Base-by-base conservation (phyloP, 192 early-diverging fungal species). In the Entrophospora sp. region DNA sequence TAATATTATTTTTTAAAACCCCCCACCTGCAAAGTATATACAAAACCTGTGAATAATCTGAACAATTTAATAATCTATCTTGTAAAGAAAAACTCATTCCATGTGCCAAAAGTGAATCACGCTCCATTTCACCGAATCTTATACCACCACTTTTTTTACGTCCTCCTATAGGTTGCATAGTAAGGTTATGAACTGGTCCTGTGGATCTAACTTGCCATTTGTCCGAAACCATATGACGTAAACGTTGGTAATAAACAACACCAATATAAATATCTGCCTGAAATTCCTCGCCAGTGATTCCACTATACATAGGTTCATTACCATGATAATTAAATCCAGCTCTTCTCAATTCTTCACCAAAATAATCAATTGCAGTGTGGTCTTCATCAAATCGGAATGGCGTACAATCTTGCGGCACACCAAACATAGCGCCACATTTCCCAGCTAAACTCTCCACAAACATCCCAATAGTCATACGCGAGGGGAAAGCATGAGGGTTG, bases 391-490 rank as follows among this genome's bases (percentile, higher is more conserved):
- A 98, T 68, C 85, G 79, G 58, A 82, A 82, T 10, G 96, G 92
- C 36, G 96, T 95, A 20, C 89, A 80, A 73, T 98, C 96, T 78
- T 96, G 94, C 59, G 93, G 83, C 48, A 90, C 81, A 18, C 94
- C 96, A 72, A 97, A 92, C 56, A 98, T 72, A 5, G 96, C 89
- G 30, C 96, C 96, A 30, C 90, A 87, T 76, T 98, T 98, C 62
- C 89, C 96, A n/a, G 96, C 96, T 64, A 98, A 85, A 69, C 82
- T 86, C 79, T 98, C 96, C 53, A 98, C 93, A 84, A 98, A 96
- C 96, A 98, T 98, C 68, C 96, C 96, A 70, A 98, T 98, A 7
- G 96, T 98, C 96, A 98, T 98, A 71, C 96, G 91, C 10, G 93
- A 96, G 32, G 96, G 96, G 88, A 98, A 98, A 68, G 96, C 96